Evolutionary conservation across 163 green algal genomes (phyloP).

Genomic region (Dunaliella salina): DNA sequence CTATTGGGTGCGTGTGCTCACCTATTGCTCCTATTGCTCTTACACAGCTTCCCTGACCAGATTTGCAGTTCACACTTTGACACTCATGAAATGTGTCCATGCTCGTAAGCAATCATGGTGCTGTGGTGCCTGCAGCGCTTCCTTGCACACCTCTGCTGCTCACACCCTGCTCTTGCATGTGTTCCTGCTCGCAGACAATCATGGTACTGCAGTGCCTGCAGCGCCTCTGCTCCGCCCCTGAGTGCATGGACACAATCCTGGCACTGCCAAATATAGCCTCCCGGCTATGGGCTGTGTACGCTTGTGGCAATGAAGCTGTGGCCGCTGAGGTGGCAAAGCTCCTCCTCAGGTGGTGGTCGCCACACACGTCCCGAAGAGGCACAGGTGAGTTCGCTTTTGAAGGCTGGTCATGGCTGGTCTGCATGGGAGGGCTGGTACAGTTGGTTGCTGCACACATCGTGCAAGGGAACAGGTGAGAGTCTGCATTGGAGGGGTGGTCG

Average conservation of each 20-base stretch:
- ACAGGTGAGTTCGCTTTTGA: no score
- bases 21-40: no score
- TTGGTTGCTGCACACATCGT: slow-evolving; percentile 32
- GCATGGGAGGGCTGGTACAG: no score
- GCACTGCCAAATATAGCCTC: slow-evolving; percentile 21
- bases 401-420: no score
- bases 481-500: no score
- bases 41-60: no score
- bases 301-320: slow-evolving; percentile 47
- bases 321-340: slow-evolving; percentile 65
- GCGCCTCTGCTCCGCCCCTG: slow-evolving; percentile 43
- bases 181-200: no score
- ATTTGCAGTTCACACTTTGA: no score
- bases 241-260: slow-evolving; percentile 34
- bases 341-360: slow-evolving; percentile 63
- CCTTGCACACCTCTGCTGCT: no score
- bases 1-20: slow-evolving; percentile 23
- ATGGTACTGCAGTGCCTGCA: slow-evolving; percentile 55
- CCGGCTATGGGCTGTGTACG: slow-evolving; percentile 57
- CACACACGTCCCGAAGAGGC: slow-evolving; percentile 19
- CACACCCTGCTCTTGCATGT: slow-evolving; percentile 16
- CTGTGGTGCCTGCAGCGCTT: no score
- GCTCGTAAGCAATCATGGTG: neutral
- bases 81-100: no score
- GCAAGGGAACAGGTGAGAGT: neutral